Base-by-base conservation (phyloP, 1,284 basidiomycete genomes). In the Ceratobasidium sp. region DNA sequence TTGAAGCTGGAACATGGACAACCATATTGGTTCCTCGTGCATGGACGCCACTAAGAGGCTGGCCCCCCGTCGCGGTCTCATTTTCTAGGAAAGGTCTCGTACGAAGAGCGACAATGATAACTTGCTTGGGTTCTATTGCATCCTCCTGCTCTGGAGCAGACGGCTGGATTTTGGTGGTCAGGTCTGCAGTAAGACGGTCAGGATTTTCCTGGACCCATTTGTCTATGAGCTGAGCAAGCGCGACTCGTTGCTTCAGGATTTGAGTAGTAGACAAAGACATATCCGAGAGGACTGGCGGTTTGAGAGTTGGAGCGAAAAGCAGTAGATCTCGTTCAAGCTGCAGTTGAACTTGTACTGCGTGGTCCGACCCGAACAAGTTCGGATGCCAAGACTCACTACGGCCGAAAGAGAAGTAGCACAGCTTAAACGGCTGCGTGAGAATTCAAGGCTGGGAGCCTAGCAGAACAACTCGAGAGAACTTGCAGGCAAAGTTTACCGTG, bases 1-100 rank as follows among this genome's bases (percentile, higher is more conserved):
- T 85, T 80, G 84, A 82, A 28, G 82, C 83, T n/a, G 85, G 85
- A 18, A 85, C 84, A 80, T 85, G 85, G 2, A 83, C 84, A n/a
- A 85, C 78, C 70, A 85, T 84, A n/a, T 82, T 79, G 18, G 84
- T 84, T 3, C 83, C 83, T 63, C 85, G 82, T 12, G 83, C 82
- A 75, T 82, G 84, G 10, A 82, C 76, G 15, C 84, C 82, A 53
- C 23, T 56, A 28, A 81, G 67, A 9, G 53, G 56, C 53, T 58
- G 82, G 56, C 82, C 80, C 9, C 81, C 80, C 26, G 80, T 64
- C 0, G 26, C 26, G 23, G 23, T 42, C 55, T 77, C 81, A 44
- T 79, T 86, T 84, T 77, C 84, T 78, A 40, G 79, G 81, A 40
- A 86, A 1, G 85, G 85, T 70, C 84, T 83, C 73, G 84, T 86